These are phyloP conservation scores for Pascua sp. DNA, from an alignment of 1,284 basidiomycete genomes.

Conservation along the genomic window DNA sequence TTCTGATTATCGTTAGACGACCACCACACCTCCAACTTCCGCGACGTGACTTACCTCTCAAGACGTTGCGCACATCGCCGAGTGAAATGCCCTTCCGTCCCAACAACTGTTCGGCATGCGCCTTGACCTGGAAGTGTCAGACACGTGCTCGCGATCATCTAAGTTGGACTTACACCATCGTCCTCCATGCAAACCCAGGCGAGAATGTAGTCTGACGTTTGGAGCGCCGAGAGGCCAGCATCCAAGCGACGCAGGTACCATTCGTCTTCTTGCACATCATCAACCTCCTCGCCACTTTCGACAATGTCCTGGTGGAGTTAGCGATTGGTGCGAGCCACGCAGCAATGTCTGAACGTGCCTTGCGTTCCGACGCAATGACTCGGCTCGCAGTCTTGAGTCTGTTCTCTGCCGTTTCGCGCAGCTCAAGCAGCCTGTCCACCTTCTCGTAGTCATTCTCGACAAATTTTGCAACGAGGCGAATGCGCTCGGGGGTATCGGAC, in stretches of 20 bases:
- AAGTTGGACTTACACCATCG: constrained; percentile 70
- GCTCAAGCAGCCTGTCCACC: constrained; percentile 83
- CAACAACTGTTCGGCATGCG: constrained; percentile 71
- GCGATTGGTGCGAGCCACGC: neutral
- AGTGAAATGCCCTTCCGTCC: constrained; percentile 57
- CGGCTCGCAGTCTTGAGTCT: constrained; percentile 61
- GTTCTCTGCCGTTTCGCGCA: constrained; percentile 65
- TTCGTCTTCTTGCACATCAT: constrained; percentile 64
- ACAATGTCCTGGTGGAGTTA: constrained; percentile 53
- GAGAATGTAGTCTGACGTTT: constrained; percentile 86
- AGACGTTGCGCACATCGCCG: constrained; percentile 28
- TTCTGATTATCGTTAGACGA: constrained; percentile 20
- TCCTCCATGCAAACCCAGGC: constrained; percentile 98
- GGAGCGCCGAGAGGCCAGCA: constrained; percentile 79
- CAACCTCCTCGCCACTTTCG: constrained; percentile 60
- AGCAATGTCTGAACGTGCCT: constrained; percentile 51
- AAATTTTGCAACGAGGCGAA: constrained; percentile 87
- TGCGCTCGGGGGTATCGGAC: constrained; percentile 75
- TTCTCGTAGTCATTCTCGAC: constrained; percentile 89
- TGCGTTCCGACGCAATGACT: constrained; percentile 64
- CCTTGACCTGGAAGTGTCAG: constrained; percentile 47
- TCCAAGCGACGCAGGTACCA: constrained; percentile 82
- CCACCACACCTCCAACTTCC: too few relatives aligned
- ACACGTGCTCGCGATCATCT: neutral
- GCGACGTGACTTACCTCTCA: constrained; percentile 31